Conservation (phyloP, 1,139 yeast species). For the Debaryomycetaceae sp. region DNA sequence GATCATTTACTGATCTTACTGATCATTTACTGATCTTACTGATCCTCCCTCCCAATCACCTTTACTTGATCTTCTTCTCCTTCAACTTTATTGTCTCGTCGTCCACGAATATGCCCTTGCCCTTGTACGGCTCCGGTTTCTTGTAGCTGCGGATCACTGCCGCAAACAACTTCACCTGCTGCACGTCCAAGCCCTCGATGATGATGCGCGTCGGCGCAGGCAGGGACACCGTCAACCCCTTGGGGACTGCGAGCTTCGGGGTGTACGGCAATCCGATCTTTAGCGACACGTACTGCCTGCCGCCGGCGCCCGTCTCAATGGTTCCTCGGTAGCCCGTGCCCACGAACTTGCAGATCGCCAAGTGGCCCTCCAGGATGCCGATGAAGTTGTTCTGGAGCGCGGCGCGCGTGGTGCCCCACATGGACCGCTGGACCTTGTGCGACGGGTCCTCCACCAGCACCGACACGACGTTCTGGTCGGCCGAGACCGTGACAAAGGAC, state of each 20-base stretch:
- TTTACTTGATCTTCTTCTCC: conserved; percentile 85
- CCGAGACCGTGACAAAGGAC: conserved; percentile 45
- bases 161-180: conserved; percentile 80
- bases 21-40: background rate
- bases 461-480: conserved; percentile 24
- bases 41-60: conserved; percentile 1
- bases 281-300: conserved; percentile 52
- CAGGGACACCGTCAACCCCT: conserved; percentile 58
- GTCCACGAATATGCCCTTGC: conserved; percentile 92
- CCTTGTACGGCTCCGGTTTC: conserved; percentile 98
- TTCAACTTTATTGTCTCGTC: conserved; percentile 85
- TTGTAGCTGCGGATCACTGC: conserved; percentile 77
- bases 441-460: conserved; percentile 49
- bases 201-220: conserved; percentile 87
- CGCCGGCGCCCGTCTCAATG: conserved; percentile 44
- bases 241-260: conserved; percentile 71
- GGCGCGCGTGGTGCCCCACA: conserved; percentile 95
- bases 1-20: background rate
- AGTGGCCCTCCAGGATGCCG: conserved; percentile 91
- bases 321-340: conserved; percentile 96
- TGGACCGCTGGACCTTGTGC: conserved; percentile 62
- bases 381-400: conserved; percentile 64
- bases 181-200: conserved; percentile 81
- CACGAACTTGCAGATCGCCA: conserved; percentile 76
- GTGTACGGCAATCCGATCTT: conserved; percentile 66